Evolutionary conservation across 352 stramenopile species (phyloP).

Genomic region (Phytophthora cryptogea): DNA sequence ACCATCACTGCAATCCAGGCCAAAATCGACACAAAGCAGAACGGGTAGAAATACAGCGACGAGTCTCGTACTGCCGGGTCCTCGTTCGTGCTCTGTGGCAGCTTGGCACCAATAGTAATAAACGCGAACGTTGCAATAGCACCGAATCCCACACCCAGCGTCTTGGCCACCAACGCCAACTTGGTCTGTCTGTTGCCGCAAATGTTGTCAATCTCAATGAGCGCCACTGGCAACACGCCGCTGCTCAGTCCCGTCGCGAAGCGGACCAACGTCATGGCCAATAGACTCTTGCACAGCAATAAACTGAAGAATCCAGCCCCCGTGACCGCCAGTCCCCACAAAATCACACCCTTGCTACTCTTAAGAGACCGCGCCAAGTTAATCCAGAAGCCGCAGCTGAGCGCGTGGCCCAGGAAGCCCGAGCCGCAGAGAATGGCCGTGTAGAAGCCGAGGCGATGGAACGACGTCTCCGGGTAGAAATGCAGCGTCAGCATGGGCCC

Average conservation of each 20-base stretch:
- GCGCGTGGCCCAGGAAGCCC: conserved; percentile 66
- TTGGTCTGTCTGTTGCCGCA: conserved; percentile 78
- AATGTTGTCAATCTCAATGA: conserved; percentile 86
- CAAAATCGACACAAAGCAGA: conserved; percentile 75
- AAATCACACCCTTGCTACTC: conserved; percentile 80
- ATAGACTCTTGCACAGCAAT: conserved; percentile 74
- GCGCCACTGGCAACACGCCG: conserved; percentile 68
- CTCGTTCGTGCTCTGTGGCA: conserved; percentile 37
- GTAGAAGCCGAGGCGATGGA: conserved; percentile 77
- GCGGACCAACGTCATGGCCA: conserved; percentile 78
- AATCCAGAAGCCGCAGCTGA: conserved; percentile 83
- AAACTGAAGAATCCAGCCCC: conserved; percentile 74
- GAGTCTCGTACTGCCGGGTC: conserved; percentile 45
- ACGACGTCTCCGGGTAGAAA: conserved; percentile 78
- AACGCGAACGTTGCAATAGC: conserved; percentile 56
- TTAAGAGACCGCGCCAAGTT: conserved; percentile 73
- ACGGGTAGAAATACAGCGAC: conserved; percentile 76
- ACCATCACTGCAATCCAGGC: conserved; percentile 72
- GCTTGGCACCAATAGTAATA: conserved; percentile 49
- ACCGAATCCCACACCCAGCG: conserved; percentile 65
- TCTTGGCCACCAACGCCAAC: conserved; percentile 64
- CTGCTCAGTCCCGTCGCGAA: conserved; percentile 80
- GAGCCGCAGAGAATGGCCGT: conserved; percentile 70
- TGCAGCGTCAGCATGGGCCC: conserved; percentile 77
- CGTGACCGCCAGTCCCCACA: conserved; percentile 77